These are phyloP conservation scores for Lactifluus echinatus DNA, from an alignment of 768 basidiomycete species.

Conservation along the genomic window DNA sequence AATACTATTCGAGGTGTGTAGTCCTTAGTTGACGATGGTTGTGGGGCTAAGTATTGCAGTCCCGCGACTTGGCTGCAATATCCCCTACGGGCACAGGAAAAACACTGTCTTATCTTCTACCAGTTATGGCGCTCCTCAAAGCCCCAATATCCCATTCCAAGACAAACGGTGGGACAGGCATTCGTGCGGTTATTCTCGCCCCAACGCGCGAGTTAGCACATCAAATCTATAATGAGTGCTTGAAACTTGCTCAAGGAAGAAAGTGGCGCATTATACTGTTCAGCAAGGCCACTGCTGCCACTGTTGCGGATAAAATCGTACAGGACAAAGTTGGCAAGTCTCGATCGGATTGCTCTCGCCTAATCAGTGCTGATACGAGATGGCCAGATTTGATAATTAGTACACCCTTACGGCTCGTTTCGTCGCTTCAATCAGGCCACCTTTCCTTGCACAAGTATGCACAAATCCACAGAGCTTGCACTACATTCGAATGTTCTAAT, in stretches of 20 bases:
- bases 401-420: slow-evolving; percentile 84
- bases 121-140: slow-evolving; percentile 56
- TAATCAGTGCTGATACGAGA: not conserved
- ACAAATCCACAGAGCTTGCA: not conserved
- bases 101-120: slow-evolving; percentile 86
- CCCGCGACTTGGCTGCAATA: slow-evolving; percentile 83
- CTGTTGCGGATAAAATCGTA: slow-evolving; percentile 61
- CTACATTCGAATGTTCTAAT: slow-evolving; percentile 12
- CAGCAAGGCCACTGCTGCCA: slow-evolving; percentile 84
- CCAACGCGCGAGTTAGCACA: slow-evolving; percentile 95
- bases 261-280: slow-evolving; percentile 80
- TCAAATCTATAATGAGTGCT: slow-evolving; percentile 88
- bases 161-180: slow-evolving; percentile 43
- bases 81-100: slow-evolving; percentile 98
- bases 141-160: slow-evolving; percentile 46
- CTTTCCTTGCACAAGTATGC: slow-evolving; percentile 68
- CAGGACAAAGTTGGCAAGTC: slow-evolving; percentile 66
- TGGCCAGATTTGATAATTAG: slow-evolving; percentile 80
- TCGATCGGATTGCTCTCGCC: slow-evolving; percentile 13
- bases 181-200: slow-evolving; percentile 73
- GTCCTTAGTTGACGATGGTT: not conserved
- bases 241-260: slow-evolving; percentile 70
- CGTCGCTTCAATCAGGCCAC: slow-evolving; percentile 60
- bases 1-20: slow-evolving; percentile 63
- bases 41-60: slow-evolving; percentile 31